phyloP scores from a whole-genome alignment of 1,284 basidiomycete species.

The Austropuccinia psidii region DNA sequence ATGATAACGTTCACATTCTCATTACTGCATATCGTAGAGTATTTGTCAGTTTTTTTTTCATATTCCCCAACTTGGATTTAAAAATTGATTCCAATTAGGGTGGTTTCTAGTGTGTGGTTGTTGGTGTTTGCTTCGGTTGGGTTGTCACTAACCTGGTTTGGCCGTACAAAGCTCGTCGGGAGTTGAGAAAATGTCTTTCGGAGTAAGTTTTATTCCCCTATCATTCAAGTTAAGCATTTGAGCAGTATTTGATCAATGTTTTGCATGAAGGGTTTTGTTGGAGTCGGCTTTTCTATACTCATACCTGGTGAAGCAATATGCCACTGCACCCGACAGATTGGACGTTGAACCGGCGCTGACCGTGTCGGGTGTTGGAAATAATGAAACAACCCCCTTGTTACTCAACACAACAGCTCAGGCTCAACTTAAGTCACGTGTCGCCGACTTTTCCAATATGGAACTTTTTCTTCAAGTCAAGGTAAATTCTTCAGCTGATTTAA shows the following conservation, averaged over 20 bases:
- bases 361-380: too few relatives aligned
- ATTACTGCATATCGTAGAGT: slow-evolving; percentile 22
- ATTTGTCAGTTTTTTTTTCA: not conserved
- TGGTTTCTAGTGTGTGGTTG: slow-evolving; percentile 19
- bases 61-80: not conserved
- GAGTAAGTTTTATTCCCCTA: slow-evolving; percentile 13
- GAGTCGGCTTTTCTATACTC: slow-evolving; percentile 31
- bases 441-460: slow-evolving; percentile 28
- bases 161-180: slow-evolving; percentile 33
- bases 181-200: slow-evolving; percentile 30
- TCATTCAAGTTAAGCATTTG: not conserved
- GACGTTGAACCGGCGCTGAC: not conserved
- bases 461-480: slow-evolving; percentile 34
- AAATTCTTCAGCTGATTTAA: not conserved
- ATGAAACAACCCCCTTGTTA: slow-evolving; percentile 1
- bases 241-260: not conserved
- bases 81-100: not conserved
- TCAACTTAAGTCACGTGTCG: not conserved
- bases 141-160: slow-evolving; percentile 32
- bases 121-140: slow-evolving; percentile 28
- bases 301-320: slow-evolving; percentile 28
- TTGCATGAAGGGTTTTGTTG: slow-evolving; percentile 14
- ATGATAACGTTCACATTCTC: slow-evolving; percentile 16
- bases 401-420: not conserved
- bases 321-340: not conserved